Percentiles rank a stretch among this genome's conserved stretches.
Evolutionary conservation across 108 stramenopile genomes (phyloP).

Genomic region (Cyclotella kingstonii): DNA sequence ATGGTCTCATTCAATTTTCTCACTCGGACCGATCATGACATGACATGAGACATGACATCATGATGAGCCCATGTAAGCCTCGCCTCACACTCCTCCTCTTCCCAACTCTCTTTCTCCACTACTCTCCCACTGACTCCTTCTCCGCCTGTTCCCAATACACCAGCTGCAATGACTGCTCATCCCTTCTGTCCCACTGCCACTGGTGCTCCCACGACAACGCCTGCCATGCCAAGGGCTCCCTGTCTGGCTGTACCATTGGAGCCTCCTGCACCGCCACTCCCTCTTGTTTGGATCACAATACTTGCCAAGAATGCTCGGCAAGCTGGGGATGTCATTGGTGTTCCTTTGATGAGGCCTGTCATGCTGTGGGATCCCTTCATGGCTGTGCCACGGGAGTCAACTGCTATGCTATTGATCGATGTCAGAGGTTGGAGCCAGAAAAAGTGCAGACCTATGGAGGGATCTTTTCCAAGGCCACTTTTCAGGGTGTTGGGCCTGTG

Average conservation of each 20-base stretch:
- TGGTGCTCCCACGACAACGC: constrained; percentile 80
- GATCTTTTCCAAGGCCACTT: constrained; percentile 29
- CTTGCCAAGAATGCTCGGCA: constrained; percentile 29
- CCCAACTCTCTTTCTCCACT: too few relatives aligned
- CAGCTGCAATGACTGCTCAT: constrained; percentile 62
- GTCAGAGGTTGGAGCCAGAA: constrained; percentile 70
- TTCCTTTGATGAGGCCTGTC: constrained; percentile 58
- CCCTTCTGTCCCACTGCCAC: constrained; percentile 61
- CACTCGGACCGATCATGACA: too few relatives aligned
- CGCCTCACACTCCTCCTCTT: too few relatives aligned
- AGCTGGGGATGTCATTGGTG: constrained; percentile 57
- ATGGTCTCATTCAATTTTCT: too few relatives aligned
- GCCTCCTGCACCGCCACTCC: constrained; percentile 54
- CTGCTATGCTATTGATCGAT: constrained; percentile 84
- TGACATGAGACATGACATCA: too few relatives aligned
- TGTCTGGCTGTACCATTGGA: constrained; percentile 68
- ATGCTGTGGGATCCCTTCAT: constrained; percentile 75
- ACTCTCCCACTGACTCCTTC: too few relatives aligned
- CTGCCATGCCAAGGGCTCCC: constrained; percentile 75
- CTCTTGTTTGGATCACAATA: constrained; percentile 29
- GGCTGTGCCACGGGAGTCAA: constrained; percentile 80
- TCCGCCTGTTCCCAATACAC: constrained; percentile 58
- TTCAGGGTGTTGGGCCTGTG: constrained; percentile 46
- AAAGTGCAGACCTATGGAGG: constrained; percentile 25
- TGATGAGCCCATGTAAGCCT: too few relatives aligned